Evolutionary conservation across 2,329 filamentous ascomycete species (phyloP).

Genomic region (Colletotrichum lentis): DNA sequence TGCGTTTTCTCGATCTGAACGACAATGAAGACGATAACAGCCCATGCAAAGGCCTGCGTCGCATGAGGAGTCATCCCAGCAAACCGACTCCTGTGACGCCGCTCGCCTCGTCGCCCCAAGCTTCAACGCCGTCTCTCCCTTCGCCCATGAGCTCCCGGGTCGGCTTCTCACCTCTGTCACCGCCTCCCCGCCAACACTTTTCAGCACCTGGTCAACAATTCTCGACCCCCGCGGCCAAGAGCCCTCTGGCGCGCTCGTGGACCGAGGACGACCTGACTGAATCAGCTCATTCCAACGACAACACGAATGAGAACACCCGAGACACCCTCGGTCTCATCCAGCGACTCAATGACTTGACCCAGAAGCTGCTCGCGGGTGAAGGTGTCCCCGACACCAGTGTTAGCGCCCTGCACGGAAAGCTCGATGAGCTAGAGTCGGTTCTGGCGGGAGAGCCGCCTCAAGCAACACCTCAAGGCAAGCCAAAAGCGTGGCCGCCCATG

Average conservation of each 20-base stretch:
- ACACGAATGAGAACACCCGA: conserved; percentile 41
- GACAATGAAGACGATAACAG: conserved; percentile 36
- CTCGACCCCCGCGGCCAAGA: conserved; percentile 39
- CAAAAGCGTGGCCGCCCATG: conserved; percentile 38
- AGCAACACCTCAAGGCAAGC: conserved; percentile 32
- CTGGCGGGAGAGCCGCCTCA: conserved; percentile 33
- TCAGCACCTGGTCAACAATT: conserved; percentile 42
- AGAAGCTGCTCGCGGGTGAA: conserved; percentile 48
- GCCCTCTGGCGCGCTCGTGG: conserved; percentile 36
- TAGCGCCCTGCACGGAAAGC: conserved; percentile 44
- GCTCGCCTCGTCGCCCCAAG: conserved; percentile 38
- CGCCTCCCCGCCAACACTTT: conserved; percentile 44
- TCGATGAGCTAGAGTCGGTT: conserved; percentile 50
- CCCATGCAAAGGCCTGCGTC: conserved; percentile 35
- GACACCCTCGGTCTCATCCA: conserved; percentile 54
- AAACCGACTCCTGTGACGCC: conserved; percentile 18
- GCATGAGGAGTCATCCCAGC: conserved; percentile 19
- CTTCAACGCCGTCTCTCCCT: conserved; percentile 40
- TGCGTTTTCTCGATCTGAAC: conserved; percentile 37
- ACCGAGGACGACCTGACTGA: conserved; percentile 39
- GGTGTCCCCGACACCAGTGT: conserved; percentile 49
- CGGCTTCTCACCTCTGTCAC: conserved; percentile 46
- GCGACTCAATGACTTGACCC: conserved; percentile 51
- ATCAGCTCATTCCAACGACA: conserved; percentile 32
- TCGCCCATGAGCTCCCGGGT: conserved; percentile 42